Conservation (phyloP, 1,284 basidiomycete species). For the Golubevia sp. region DNA sequence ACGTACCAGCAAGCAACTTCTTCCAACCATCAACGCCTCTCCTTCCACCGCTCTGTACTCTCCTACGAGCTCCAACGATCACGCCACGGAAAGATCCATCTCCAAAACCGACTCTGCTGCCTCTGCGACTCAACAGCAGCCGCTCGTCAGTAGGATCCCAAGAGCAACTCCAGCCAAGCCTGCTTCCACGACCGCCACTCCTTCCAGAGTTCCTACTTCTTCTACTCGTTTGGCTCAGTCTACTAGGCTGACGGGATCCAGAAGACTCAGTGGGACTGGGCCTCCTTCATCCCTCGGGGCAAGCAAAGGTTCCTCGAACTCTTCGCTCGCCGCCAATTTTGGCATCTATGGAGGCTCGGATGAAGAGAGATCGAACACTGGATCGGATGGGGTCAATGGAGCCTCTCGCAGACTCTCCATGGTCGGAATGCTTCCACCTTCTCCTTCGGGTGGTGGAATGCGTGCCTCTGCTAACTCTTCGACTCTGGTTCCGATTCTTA, state of each 20-base stretch:
- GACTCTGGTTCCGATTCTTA: slow-evolving; percentile 38
- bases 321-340: slow-evolving; percentile 45
- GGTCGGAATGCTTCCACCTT: not conserved
- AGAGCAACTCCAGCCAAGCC: slow-evolving; percentile 10
- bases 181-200: too few species aligned
- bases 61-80: not conserved
- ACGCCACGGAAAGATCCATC: not conserved
- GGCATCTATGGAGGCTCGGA: slow-evolving; percentile 26
- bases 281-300: slow-evolving; percentile 7
- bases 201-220: too few species aligned
- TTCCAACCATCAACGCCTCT: slow-evolving; percentile 9
- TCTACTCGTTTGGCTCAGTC: too few species aligned
- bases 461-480: slow-evolving; percentile 13
- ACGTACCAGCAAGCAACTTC: not conserved
- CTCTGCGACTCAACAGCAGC: slow-evolving; percentile 3
- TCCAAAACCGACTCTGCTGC: too few species aligned
- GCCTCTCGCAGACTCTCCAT: slow-evolving; percentile 3
- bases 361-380: slow-evolving; percentile 11
- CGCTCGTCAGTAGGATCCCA: slow-evolving; percentile 35
- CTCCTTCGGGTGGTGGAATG: not conserved
- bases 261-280: slow-evolving; percentile 6
- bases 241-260: not conserved
- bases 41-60: slow-evolving; percentile 5
- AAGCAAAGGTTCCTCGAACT: slow-evolving; percentile 27
- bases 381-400: not conserved